Base-by-base conservation (phyloP, 768 basidiomycete genomes). In the Suillus alpinus region DNA sequence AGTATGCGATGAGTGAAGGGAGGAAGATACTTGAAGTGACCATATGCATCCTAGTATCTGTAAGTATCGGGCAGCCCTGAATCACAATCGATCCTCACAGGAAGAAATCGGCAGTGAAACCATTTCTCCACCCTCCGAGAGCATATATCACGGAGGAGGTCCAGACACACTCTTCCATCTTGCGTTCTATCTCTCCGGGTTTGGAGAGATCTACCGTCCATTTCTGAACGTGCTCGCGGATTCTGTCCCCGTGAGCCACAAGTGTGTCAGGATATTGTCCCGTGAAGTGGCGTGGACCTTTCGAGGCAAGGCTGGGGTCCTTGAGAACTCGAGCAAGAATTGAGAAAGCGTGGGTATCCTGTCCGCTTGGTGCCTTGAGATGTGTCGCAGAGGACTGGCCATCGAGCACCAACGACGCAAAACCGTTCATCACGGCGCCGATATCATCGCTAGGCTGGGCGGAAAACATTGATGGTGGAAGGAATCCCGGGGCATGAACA, bases 91-190 rank as follows among this genome's bases (percentile, higher is more conserved):
- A n/a, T 1, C 62, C 73, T 18, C 61, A 89, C 87, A 77, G 56
- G 76, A 84, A 81, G 71, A 91, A 90, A 49, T 75, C 66, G 0
- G 64, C 39, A 32, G n/a, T 49, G 49, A 64, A 63, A 58, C 88
- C 85, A 4, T 1, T 81, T 81, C 32, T 79, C 76, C 69, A 84
- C 3, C 84, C 87, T 9, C 79, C 81, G 23, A 85, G 73, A 2
- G 80, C 84, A 63, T 86, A 91, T 14, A 86, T 66, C 14, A 88
- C 59, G 0, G 74, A 73, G 46, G 76, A 79, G 23, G 80, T 71
- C 84, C 87, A 91, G 7, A 75, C 68, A 4, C 92, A 63, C 65
- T 91, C 88, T 64, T 86, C 85, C 36, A 86, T 76, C 69, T 88
- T 90, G 23, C 75, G 70, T 20, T 78, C 76, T 4, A 85, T 65